These are phyloP conservation scores for Oryza nivara DNA, from an alignment of 176 grass and related monocot species.

Conservation along the genomic window DNA sequence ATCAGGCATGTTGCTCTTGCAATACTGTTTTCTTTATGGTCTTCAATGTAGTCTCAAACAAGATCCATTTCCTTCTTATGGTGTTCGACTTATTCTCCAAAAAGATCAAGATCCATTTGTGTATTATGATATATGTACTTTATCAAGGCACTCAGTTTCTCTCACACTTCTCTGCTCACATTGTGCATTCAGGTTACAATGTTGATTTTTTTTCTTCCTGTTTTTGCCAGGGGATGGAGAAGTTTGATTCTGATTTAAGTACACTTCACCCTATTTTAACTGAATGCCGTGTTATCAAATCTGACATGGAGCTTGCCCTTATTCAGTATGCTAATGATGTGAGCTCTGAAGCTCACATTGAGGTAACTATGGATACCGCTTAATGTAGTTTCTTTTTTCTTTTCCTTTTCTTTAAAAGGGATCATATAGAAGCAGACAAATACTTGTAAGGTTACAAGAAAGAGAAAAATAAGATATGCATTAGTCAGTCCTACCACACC, in stretches of 20 bases:
- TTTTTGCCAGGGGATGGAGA: conserved; percentile 73
- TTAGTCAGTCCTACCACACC: background rate
- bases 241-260: conserved; percentile 74
- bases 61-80: background rate
- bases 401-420: background rate
- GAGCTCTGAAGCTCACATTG: conserved; percentile 95
- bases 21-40: background rate
- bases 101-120: background rate
- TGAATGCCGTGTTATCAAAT: conserved; percentile 93
- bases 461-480: background rate
- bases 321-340: conserved; percentile 99
- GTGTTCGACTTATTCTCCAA: background rate
- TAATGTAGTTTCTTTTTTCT: background rate
- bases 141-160: background rate
- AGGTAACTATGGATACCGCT: conserved; percentile 54
- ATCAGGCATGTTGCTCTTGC: background rate
- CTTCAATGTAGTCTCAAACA: background rate
- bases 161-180: conserved; percentile 2
- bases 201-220: background rate
- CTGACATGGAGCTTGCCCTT: conserved; percentile 74
- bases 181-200: conserved; percentile 19
- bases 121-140: background rate
- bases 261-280: conserved; percentile 92
- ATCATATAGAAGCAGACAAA: background rate
- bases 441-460: conserved; percentile 3